These are phyloP conservation scores for Plasmodium gaboni DNA, from an alignment of 169 alveolate genomes.

Conservation along the genomic window DNA sequence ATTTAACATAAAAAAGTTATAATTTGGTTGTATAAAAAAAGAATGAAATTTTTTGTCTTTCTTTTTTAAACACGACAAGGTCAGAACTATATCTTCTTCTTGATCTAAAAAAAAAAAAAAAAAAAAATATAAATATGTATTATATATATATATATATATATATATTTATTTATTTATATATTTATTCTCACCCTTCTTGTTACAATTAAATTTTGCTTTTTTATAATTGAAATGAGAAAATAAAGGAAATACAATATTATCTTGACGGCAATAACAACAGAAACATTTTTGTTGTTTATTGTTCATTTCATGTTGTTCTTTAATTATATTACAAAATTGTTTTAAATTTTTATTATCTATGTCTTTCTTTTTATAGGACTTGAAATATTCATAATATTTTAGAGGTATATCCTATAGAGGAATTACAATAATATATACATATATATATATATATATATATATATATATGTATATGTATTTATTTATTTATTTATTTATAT, in stretches of 20 bases:
- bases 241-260: slow-evolving; percentile 31
- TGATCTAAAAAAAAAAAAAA: not conserved
- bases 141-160: not conserved
- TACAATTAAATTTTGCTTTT: slow-evolving; percentile 21
- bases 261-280: slow-evolving; percentile 37
- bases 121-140: not conserved
- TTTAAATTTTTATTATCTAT: slow-evolving; percentile 31
- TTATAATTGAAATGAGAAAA: slow-evolving; percentile 25
- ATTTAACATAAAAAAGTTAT: slow-evolving; percentile 37
- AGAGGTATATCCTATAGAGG: slow-evolving; percentile 30
- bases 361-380: slow-evolving; percentile 20
- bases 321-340: slow-evolving; percentile 34
- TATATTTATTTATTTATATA: not conserved
- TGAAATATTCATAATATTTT: slow-evolving; percentile 26
- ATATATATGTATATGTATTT: not conserved
- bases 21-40: slow-evolving; percentile 23
- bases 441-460: not conserved
- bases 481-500: not conserved
- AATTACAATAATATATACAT: not conserved
- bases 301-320: slow-evolving; percentile 13
- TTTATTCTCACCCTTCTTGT: slow-evolving; percentile 12
- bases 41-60: slow-evolving; percentile 31
- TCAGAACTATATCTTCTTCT: slow-evolving; percentile 10
- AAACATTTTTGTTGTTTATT: slow-evolving; percentile 23
- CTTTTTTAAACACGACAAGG: slow-evolving; percentile 40